Evolutionary conservation across 768 basidiomycete genomes (phyloP), one percentile per base, ranked within the genome.

Genomic region (Harrya chromipes): DNA sequence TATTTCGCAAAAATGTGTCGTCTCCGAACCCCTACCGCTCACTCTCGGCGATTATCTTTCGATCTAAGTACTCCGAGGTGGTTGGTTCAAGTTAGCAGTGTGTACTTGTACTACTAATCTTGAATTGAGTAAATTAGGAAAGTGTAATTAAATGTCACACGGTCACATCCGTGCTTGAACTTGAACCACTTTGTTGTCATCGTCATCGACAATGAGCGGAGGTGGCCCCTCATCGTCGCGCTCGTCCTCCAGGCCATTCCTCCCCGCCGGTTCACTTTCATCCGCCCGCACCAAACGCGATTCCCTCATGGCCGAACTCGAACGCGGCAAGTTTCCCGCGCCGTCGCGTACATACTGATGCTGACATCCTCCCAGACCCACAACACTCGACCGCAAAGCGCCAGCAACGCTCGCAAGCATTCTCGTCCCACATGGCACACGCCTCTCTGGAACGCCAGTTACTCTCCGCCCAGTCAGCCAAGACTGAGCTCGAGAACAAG

Each of bases 371-470:
- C 34, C 11, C 62, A 87, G 84, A 87, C 59, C 81, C 83, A 3
- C 81, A 85, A 38, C 73, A 80, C 33, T 83, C 82, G 3, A 74
- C 80, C 0, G 77, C 85, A 12, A 88, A 85, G 64, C 78, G 85
- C 11, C 83, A 82, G 41, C 83, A 84, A 55, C 79, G 82, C n/a
- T 51, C 68, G 2, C 81, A 83, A 54, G 76, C 79, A 0, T 82
- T 90, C 57, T 74, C 79, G 0, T 79, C 84, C 0, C 76, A 80
- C 45, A 73, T 87, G 57, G 69, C 81, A 3, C 80, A 83, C 54
- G 77, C 85, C 3, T 71, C 78, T 1, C 72, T 90, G 16, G 86
- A 90, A 58, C 71, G 88, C n/a, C 81, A 84, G 54, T 74, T 90
- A 1, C 68, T 81, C 9, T 71, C 82, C 3, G 74, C 80, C 0